These are phyloP conservation scores for Volutella citrinella DNA, from an alignment of 2,329 filamentous ascomycete species.

Conservation along the genomic window DNA sequence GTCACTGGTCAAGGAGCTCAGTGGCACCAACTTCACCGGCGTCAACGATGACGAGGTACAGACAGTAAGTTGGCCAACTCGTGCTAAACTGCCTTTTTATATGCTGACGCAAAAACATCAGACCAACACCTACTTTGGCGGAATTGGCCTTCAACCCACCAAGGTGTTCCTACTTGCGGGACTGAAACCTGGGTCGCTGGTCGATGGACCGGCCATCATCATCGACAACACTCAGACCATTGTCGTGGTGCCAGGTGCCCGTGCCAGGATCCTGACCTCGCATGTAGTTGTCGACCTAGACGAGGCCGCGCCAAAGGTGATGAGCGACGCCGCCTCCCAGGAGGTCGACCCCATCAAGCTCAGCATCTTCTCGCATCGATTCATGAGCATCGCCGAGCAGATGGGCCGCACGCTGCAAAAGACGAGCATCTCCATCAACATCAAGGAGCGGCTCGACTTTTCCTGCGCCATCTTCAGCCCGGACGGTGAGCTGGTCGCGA, in stretches of 20 bases:
- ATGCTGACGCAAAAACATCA: no score
- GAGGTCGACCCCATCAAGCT: constrained; percentile 46
- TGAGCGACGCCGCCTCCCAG: neutral
- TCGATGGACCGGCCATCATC: constrained; percentile 28
- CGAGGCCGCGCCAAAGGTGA: no score
- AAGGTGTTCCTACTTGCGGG: constrained; percentile 5
- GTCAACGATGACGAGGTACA: no score
- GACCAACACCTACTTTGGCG: constrained; percentile 22
- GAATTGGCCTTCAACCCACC: constrained; percentile 1
- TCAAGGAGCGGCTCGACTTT: constrained; percentile 40
- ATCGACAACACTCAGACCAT: constrained; percentile 30
- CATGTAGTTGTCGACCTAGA: constrained; percentile 27
- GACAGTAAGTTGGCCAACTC: no score
- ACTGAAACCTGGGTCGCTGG: constrained; percentile 2
- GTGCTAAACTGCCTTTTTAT: no score
- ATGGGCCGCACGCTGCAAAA: constrained; percentile 54
- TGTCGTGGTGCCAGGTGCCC: constrained; percentile 21
- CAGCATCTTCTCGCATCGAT: constrained; percentile 52
- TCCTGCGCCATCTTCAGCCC: constrained; percentile 39
- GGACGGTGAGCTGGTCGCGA: constrained; percentile 33
- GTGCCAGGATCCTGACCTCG: constrained; percentile 24
- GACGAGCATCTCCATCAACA: constrained; percentile 48
- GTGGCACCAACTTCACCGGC: no score
- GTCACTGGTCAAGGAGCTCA: no score
- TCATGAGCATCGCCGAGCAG: constrained; percentile 57